phyloP scores from a whole-genome alignment of 2,329 filamentous ascomycete species.

The Penicillium sp. region DNA sequence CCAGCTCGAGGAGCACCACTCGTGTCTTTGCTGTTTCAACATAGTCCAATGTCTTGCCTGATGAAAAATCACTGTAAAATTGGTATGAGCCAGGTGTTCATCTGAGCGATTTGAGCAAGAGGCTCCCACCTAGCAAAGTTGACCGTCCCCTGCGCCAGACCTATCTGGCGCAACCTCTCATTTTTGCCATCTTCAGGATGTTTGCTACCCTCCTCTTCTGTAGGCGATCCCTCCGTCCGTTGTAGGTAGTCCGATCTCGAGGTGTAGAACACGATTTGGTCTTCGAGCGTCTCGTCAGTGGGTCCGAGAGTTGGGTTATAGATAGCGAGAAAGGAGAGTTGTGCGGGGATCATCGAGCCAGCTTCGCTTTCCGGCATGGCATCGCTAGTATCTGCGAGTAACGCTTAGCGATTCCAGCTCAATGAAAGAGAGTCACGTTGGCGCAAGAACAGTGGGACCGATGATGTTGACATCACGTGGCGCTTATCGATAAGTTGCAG shows the following conservation, averaged over 20 bases:
- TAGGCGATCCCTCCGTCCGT: slow-evolving; percentile 13
- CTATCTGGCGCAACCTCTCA: slow-evolving; percentile 86
- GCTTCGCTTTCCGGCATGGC: slow-evolving; percentile 41
- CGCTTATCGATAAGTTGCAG: slow-evolving; percentile 26
- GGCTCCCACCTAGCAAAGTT: slow-evolving; percentile 70
- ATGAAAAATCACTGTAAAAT: slow-evolving; percentile 69
- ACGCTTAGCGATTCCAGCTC: slow-evolving; percentile 8
- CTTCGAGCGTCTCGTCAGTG: slow-evolving; percentile 68
- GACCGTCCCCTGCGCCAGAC: slow-evolving; percentile 94
- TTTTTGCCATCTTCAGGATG: slow-evolving; percentile 67
- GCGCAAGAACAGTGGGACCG: slow-evolving; percentile 14
- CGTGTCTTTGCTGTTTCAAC: slow-evolving; percentile 90
- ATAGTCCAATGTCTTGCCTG: slow-evolving; percentile 71
- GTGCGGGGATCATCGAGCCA: slow-evolving; percentile 66
- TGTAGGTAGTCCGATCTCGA: slow-evolving; percentile 48
- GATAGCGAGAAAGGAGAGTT: slow-evolving; percentile 86
- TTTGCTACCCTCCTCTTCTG: slow-evolving; percentile 27
- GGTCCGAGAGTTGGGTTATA: slow-evolving; percentile 83
- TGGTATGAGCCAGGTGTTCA: slow-evolving; percentile 13
- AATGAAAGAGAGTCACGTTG: slow-evolving; percentile 6
- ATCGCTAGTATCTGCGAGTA: slow-evolving; percentile 22
- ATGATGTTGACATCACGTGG: slow-evolving; percentile 38
- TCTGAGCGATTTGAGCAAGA: slow-evolving; percentile 7
- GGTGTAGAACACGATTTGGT: slow-evolving; percentile 93
- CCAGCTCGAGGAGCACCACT: slow-evolving; percentile 81